phyloP scores from a whole-genome alignment of 2,329 filamentous ascomycete genomes.

The Calonectria honghensis region DNA sequence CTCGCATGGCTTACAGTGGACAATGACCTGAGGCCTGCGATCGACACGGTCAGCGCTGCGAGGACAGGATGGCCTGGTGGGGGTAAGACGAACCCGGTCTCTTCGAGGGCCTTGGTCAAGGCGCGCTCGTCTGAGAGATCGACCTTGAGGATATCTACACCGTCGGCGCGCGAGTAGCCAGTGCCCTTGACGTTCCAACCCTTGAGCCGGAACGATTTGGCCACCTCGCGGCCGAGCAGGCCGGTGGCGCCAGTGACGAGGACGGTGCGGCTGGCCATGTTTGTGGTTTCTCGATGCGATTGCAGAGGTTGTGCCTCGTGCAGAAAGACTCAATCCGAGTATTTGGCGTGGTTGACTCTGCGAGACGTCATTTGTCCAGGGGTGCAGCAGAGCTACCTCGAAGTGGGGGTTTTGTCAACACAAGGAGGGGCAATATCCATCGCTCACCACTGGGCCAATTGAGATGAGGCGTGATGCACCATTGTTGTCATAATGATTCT shows the following conservation, averaged over 20 bases:
- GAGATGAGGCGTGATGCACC: conserved; percentile 2
- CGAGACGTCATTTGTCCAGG: conserved; percentile 38
- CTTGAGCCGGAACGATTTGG: conserved; percentile 78
- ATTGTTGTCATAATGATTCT: background rate
- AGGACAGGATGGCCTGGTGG: background rate
- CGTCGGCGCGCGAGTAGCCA: conserved; percentile 83
- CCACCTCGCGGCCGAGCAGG: conserved; percentile 86
- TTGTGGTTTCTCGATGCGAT: background rate
- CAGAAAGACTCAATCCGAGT: background rate
- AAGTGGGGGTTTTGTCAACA: conserved; percentile 32
- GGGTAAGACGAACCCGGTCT: conserved; percentile 67
- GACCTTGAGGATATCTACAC: conserved; percentile 78
- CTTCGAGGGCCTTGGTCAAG: conserved; percentile 70
- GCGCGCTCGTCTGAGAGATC: conserved; percentile 69
- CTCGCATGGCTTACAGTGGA: conserved; percentile 80
- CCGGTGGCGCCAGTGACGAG: conserved; percentile 91
- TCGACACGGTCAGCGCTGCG: conserved; percentile 32
- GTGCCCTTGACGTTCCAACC: conserved; percentile 83
- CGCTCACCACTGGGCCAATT: conserved; percentile 1
- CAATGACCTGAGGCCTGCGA: conserved; percentile 81
- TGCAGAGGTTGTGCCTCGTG: background rate
- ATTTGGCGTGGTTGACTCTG: conserved; percentile 14
- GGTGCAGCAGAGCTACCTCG: conserved; percentile 4
- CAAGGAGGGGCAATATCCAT: conserved; percentile 33
- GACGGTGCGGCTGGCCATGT: conserved; percentile 67